Conservation (phyloP, 1,284 basidiomycete genomes). For the Anthracocystis panici-leucophaei region DNA sequence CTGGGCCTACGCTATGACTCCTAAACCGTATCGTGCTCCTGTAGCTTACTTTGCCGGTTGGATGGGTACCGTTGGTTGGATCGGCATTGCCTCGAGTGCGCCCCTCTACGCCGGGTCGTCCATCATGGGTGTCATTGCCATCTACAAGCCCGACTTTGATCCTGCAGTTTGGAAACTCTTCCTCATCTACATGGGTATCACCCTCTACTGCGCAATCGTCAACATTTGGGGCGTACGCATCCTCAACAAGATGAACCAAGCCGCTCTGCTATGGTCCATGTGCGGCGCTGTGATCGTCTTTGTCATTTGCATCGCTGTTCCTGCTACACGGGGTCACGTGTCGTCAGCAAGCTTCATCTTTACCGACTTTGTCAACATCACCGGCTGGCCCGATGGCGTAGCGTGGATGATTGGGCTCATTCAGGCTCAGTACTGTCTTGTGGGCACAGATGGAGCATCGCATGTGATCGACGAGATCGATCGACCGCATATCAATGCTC, state of each 20-base stretch:
- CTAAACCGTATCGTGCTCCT: slow-evolving; percentile 2
- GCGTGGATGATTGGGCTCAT: slow-evolving; percentile 51
- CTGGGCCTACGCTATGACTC: slow-evolving; percentile 43
- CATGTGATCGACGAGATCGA: slow-evolving; percentile 53
- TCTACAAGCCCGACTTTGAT: slow-evolving; percentile 28
- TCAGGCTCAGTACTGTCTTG: slow-evolving; percentile 50
- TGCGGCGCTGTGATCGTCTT: slow-evolving; percentile 36
- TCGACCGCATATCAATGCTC: slow-evolving; percentile 39
- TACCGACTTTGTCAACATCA: slow-evolving; percentile 43
- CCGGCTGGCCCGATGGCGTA: slow-evolving; percentile 48
- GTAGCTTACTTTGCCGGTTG: slow-evolving; percentile 41
- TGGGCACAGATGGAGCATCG: slow-evolving; percentile 43
- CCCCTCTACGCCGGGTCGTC: slow-evolving; percentile 34
- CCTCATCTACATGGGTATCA: slow-evolving; percentile 31
- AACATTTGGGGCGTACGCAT: slow-evolving; percentile 43
- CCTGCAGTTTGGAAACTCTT: slow-evolving; percentile 24
- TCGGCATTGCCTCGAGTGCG: slow-evolving; percentile 35
- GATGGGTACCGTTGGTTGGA: slow-evolving; percentile 43
- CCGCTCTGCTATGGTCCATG: slow-evolving; percentile 33
- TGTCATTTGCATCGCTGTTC: slow-evolving; percentile 35
- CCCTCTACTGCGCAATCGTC: slow-evolving; percentile 34
- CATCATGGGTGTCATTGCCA: slow-evolving; percentile 24
- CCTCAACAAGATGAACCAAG: slow-evolving; percentile 37
- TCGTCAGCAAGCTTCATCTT: slow-evolving; percentile 44
- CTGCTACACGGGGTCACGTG: slow-evolving; percentile 19